Base-by-base conservation (phyloP, 2,329 filamentous ascomycete genomes). In the Talaromyces pinophilus region DNA sequence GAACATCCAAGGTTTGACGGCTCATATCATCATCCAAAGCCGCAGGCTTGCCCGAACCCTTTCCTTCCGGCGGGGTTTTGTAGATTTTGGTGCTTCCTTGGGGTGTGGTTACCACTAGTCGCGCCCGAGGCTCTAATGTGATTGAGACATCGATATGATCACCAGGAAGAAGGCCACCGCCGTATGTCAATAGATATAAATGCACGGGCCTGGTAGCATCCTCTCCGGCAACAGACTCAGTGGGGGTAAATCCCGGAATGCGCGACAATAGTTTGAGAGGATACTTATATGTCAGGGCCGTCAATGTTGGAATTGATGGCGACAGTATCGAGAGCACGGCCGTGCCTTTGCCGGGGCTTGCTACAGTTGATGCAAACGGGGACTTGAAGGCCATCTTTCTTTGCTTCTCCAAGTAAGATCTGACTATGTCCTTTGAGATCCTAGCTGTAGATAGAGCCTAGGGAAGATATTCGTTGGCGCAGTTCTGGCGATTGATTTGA, bases 21-120 rank as follows among this genome's bases (percentile, higher is more conserved):
- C 82, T 85, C 67, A 82, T 77, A 55, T 77, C 73, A 19, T 59
- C 57, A 40, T 62, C 50, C 30, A 46, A 44, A 2, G 25, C 8
- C 7, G 44, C 25, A 30, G 0, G 15, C 2, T 44, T 55, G n/a
- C 22, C 25, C 6, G 42, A 17, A n/a, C 17, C 17, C 54, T 30
- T 38, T 59, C 30, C 42, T 13, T 52, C 33, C 2, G 59, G 64
- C 42, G 64, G 48, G 78, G 92, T 91, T 76, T 95, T 96, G 85
- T 97, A 98, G 72, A 99, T 88, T 81, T 98, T 99, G 67, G 95
- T 98, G 79, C 93, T 92, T 62, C 94, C 94, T 82, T 88, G 86
- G 0, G 85, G 81, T 0, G 83, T 84, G n/a, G 81, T 80, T 38
- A 82, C 87, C 8, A 86, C 80, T 63, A 97, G 85, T 67, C 88